These are phyloP conservation scores for Tulasnella sp. DNA, from an alignment of 768 basidiomycete genomes.

Conservation along the genomic window DNA sequence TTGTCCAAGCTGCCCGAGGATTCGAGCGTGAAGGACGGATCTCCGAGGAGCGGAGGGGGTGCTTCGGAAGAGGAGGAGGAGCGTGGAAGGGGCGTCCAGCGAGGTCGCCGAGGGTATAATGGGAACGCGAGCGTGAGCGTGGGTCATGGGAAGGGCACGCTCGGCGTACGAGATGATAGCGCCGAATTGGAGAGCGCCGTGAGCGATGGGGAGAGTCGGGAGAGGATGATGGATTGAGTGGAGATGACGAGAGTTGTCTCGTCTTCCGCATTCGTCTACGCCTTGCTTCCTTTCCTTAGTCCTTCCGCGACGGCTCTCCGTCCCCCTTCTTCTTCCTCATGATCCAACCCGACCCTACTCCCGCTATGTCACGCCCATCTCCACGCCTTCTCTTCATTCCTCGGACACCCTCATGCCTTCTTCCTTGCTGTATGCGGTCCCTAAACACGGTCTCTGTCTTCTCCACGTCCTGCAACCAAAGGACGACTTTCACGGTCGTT, in stretches of 20 bases:
- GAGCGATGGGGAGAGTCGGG: conserved; percentile 24
- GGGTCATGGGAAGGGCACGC: not conserved
- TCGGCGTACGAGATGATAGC: conserved; percentile 16
- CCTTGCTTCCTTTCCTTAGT: not conserved
- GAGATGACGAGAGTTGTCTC: not conserved
- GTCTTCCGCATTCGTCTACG: not conserved
- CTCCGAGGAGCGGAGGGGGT: conserved; percentile 3
- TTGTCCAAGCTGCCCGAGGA: not conserved
- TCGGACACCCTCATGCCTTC: not conserved
- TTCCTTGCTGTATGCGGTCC: not conserved
- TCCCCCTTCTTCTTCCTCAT: not conserved
- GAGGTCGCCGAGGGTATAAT: conserved; percentile 16
- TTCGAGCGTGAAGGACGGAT: conserved; percentile 3
- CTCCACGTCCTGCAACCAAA: not conserved
- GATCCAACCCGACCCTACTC: not conserved
- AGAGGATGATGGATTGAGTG: conserved; percentile 25
- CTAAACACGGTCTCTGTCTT: not conserved
- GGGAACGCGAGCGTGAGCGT: not conserved
- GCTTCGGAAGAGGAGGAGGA: conserved; percentile 15
- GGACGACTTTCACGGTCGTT: not conserved
- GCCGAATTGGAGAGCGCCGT: conserved; percentile 22
- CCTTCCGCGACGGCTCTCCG: not conserved
- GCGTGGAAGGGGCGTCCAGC: not conserved
- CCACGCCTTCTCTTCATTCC: not conserved
- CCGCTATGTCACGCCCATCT: not conserved